Evolutionary conservation across 805 yeast species (phyloP), one percentile per base, ranked within the genome.

Genomic region (Lipomyces sp.): DNA sequence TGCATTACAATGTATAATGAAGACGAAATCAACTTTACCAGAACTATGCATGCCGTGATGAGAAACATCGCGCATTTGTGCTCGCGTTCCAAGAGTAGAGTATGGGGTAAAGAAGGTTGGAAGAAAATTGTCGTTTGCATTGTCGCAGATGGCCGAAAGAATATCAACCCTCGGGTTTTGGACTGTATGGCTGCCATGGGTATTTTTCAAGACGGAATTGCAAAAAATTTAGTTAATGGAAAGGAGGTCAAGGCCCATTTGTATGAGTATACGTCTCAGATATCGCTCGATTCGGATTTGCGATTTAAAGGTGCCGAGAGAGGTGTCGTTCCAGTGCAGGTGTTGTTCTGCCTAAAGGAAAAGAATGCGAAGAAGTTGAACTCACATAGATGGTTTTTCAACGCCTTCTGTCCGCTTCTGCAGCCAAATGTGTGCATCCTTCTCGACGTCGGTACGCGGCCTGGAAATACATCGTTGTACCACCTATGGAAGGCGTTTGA

Each of bases 1-100:
- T 93, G 98, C 79, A 86, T 95, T 71, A 95, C 99, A 39, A 94
- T 95, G 98, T 95, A 94, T 80, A 95, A 95, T 75, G 99, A 95
- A 79, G 96, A 91, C 77, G 97, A 93, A 77, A 82, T 83, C 62
- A 85, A 96, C 2, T 86, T 95, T 76, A 91, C 98, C 0, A 86
- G 98, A 79, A 96, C 99, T 0, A 82, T 95, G 84, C 97, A 96
- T 77, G 90, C 97, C 0, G 94, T 95, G 15, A 91, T 94, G 90
- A 90, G 87, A 73, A 95, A 96, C 77, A 86, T 95, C 65, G 90
- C 97, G 1, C 95, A 92, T 74, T 81, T 95, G 61, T 86, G 97
- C 75, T 85, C 89, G 15, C 86, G 99, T 77, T 83, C 84, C 63
- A 89, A 87, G 76, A 90, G 97, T 51, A 82, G 89, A 60, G 89